Evolutionary conservation across 202 grass and related monocot genomes (phyloP), one percentile per base, ranked within the genome.

Genomic region (Tripidium arundinaceum): DNA sequence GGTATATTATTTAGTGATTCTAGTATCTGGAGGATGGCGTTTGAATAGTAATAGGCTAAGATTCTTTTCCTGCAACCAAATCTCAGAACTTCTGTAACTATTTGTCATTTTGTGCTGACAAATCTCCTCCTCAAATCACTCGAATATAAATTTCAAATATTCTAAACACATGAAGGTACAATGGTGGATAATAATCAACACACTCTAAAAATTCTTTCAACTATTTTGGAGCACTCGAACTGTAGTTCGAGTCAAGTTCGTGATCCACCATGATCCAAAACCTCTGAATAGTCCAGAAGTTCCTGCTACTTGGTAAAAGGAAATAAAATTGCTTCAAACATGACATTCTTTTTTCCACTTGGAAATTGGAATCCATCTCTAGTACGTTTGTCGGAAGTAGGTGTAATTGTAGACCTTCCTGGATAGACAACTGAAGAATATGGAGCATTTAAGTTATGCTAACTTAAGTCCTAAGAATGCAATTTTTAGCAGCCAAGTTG

Each of bases 71-170:
- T 33, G 31, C 31, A 33, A 33, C 31, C 31, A 33, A 33, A 4
- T 33, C 31, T 33, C 31, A 33, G 1, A 33, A 33, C 31, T 33
- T 33, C 1, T 33, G 31, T 33, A 33, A 2, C 1, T 33, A 1
- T 33, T 33, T 33, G 31, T 86, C 69, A 67, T 68, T 57, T 80
- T 86, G 76, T 68, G 21, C 27, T 26, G 47, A 57, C 9, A 75
- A 34, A 67, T 65, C 29, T 59, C 46, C 58, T 61, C n/a, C 27
- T 7, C 28, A 11, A 65, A 62, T 52, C 39, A 54, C 18, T 68
- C 18, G 38, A 13, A 29, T 7, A 60, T 26, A 70, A 76, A 33
- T 69, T 88, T 72, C 82, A 72, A 81, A 81, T 66, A 33, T 60
- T 24, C 57, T 58, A 21, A 31, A 81, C 77, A 60, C 45, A 22